Conservation (phyloP, 805 yeast species). For the Ogataea pignaliae region DNA sequence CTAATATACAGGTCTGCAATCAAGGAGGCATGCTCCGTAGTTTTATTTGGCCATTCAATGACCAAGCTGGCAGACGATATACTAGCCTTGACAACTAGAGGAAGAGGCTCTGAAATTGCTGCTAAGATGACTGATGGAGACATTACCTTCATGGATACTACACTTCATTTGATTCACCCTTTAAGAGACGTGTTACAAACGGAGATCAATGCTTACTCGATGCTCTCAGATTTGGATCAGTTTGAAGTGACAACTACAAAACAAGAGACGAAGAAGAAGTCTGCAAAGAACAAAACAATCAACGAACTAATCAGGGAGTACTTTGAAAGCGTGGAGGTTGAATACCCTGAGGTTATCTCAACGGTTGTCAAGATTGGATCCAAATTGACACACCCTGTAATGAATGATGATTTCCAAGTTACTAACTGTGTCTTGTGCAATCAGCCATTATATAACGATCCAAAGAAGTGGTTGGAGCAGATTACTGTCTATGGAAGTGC, state of each 20-base stretch:
- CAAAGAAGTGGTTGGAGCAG: constrained; percentile 60
- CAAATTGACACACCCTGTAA: constrained; percentile 53
- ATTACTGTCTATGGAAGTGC: constrained; percentile 62
- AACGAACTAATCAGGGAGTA: constrained; percentile 74
- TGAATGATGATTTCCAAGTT: constrained; percentile 6
- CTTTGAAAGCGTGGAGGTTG: constrained; percentile 65
- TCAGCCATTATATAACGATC: constrained; percentile 47
- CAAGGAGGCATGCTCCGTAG: constrained; percentile 43
- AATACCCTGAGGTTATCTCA: constrained; percentile 84
- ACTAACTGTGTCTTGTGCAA: constrained; percentile 55
- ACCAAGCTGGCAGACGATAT: constrained; percentile 76
- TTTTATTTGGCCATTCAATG: constrained; percentile 75
- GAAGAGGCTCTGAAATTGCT: constrained; percentile 73
- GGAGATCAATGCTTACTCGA: constrained; percentile 58
- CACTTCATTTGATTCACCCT: constrained; percentile 57
- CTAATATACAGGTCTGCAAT: constrained; percentile 45
- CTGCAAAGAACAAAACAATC: constrained; percentile 72
- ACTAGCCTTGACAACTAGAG: constrained; percentile 77
- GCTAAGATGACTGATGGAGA: constrained; percentile 43
- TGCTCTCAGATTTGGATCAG: constrained; percentile 35
- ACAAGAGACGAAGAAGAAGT: constrained; percentile 30
- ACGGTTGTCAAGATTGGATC: constrained; percentile 89
- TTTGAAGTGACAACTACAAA: constrained; percentile 20
- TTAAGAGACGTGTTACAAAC: constrained; percentile 67
- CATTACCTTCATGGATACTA: constrained; percentile 25